phyloP scores from a whole-genome alignment of 805 yeast genomes.

The Myxozyma sirexii region DNA sequence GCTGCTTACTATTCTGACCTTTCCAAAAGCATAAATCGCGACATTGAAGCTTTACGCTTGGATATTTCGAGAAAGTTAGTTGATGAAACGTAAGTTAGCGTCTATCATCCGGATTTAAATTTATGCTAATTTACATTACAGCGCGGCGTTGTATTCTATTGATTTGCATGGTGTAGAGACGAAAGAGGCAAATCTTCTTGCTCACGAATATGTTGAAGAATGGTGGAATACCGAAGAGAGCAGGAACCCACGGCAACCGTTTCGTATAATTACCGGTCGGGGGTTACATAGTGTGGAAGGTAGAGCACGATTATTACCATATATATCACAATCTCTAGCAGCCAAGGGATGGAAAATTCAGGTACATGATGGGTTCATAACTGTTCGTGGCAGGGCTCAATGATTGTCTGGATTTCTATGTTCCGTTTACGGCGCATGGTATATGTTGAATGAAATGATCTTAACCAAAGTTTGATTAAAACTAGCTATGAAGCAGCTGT shows the following conservation, averaged over 20 bases:
- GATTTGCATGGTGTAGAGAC: conserved; percentile 25
- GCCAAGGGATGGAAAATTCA: conserved; percentile 23
- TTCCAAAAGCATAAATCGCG: background rate
- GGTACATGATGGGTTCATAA: conserved; percentile 13
- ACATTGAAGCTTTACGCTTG: conserved; percentile 1
- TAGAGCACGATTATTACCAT: conserved; percentile 21
- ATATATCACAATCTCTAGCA: conserved; percentile 15
- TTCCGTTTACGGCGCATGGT: too few species aligned
- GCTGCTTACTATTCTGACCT: background rate
- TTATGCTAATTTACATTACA: background rate
- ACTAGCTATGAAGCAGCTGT: too few species aligned
- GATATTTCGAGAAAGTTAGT: conserved; percentile 8
- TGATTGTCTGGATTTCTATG: background rate
- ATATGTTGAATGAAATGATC: too few species aligned
- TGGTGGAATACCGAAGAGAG: conserved; percentile 14
- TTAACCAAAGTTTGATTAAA: too few species aligned
- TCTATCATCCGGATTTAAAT: too few species aligned
- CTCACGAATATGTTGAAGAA: conserved; percentile 14
- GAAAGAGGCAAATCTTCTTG: conserved; percentile 11
- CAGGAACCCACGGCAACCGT: background rate
- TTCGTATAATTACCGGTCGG: conserved; percentile 30
- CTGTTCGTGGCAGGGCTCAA: conserved; percentile 12
- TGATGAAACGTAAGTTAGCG: conserved; percentile 5
- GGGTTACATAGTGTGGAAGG: conserved; percentile 29
- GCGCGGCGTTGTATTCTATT: conserved; percentile 5